Conservation (phyloP, 2,329 filamentous ascomycete species). For the Fusarium buxicola region DNA sequence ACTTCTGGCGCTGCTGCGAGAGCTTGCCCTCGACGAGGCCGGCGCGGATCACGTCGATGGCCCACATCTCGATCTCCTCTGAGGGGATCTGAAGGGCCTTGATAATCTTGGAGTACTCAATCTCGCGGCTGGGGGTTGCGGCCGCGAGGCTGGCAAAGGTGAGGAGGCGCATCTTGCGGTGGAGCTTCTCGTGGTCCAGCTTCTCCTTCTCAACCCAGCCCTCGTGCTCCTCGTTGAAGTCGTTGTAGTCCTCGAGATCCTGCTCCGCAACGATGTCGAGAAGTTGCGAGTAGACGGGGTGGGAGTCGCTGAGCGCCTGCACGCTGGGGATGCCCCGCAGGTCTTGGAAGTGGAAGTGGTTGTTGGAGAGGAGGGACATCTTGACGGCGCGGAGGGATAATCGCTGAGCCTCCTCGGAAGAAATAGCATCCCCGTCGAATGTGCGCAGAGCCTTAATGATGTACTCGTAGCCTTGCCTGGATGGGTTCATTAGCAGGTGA, state of each 20-base stretch:
- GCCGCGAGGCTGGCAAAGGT: constrained; percentile 92
- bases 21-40: constrained; percentile 97
- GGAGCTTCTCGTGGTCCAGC: constrained; percentile 77
- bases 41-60: constrained; percentile 96
- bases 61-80: constrained; percentile 96
- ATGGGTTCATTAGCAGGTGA: constrained; percentile 29
- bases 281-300: constrained; percentile 88
- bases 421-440: constrained; percentile 67
- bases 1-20: constrained; percentile 90
- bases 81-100: constrained; percentile 84
- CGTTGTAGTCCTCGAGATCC: constrained; percentile 93
- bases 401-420: constrained; percentile 70
- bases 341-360: constrained; percentile 79
- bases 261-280: constrained; percentile 96
- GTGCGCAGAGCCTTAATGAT: constrained; percentile 71
- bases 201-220: constrained; percentile 84
- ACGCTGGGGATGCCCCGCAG: constrained; percentile 85
- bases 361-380: constrained; percentile 64
- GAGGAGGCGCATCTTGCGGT: constrained; percentile 96
- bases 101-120: constrained; percentile 87
- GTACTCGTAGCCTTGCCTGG: constrained; percentile 74
- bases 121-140: constrained; percentile 83
- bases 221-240: constrained; percentile 92
- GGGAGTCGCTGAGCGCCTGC: constrained; percentile 86
- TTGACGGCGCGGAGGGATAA: constrained; percentile 69